These are phyloP conservation scores for Colletotrichum theobromicola DNA, from an alignment of 2,329 filamentous ascomycete species.

Conservation along the genomic window DNA sequence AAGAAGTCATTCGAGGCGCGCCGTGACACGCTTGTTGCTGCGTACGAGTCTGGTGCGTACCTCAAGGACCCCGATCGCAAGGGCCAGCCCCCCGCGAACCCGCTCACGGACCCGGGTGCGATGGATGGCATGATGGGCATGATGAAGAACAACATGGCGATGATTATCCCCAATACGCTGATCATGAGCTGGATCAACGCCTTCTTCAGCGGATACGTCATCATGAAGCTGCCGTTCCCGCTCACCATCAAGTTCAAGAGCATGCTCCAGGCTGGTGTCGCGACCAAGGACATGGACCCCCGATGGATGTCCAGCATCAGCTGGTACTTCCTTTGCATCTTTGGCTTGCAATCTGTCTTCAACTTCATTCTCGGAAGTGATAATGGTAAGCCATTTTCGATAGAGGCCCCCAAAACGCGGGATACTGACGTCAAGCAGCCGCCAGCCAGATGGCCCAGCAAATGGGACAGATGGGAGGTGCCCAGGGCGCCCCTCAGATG, in stretches of 20 bases:
- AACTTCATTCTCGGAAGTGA: conserved; percentile 96
- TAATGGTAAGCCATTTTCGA: conserved; percentile 70
- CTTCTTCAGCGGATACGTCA: conserved; percentile 97
- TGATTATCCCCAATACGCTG: conserved; percentile 98
- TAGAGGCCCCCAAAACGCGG: not conserved
- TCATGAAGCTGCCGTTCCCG: conserved; percentile 97
- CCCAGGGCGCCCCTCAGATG: conserved; percentile 63
- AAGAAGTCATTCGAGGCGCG: conserved; percentile 78
- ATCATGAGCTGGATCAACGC: conserved; percentile 99
- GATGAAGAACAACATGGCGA: conserved; percentile 99
- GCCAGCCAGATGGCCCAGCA: conserved; percentile 92
- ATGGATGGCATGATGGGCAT: conserved; percentile 99
- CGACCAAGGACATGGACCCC: conserved; percentile 94
- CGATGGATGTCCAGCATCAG: conserved; percentile 98
- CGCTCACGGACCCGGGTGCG: conserved; percentile 90
- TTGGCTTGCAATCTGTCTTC: conserved; percentile 95
- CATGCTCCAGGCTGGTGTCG: conserved; percentile 97
- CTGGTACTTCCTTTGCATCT: conserved; percentile 98
- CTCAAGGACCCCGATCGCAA: conserved; percentile 87
- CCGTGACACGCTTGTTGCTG: conserved; percentile 79
- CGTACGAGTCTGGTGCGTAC: conserved; percentile 85
- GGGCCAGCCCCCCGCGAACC: conserved; percentile 89
- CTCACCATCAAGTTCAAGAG: conserved; percentile 99
- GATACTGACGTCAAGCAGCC: conserved; percentile 58
- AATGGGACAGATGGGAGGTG: conserved; percentile 81